Conservation (phyloP, 202 grass and related monocot species). For the Musa balbisiana region DNA sequence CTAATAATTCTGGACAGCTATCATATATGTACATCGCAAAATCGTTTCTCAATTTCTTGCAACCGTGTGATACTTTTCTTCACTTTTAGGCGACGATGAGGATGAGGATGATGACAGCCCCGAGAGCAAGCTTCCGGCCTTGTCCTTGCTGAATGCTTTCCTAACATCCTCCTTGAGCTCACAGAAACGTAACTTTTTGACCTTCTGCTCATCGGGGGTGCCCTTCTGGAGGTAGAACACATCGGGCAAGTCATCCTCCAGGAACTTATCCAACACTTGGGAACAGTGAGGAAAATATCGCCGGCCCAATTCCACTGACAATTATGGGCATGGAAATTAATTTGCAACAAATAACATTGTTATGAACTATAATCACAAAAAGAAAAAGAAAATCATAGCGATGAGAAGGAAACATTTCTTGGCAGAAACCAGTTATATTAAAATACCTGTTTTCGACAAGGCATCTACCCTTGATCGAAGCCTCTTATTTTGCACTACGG, state of each 20-base stretch:
- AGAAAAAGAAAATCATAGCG: neutral
- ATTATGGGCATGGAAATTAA: slow-evolving; percentile 9
- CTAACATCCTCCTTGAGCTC: slow-evolving; percentile 66
- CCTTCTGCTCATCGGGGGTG: slow-evolving; percentile 58
- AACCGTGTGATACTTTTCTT: slow-evolving; percentile 20
- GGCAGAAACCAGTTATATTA: neutral
- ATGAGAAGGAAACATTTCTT: neutral
- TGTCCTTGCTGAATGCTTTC: slow-evolving; percentile 83
- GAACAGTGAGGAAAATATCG: slow-evolving; percentile 86
- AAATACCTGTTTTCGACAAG: slow-evolving; percentile 71
- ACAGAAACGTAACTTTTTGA: slow-evolving; percentile 61
- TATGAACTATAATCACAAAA: neutral
- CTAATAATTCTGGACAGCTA: neutral
- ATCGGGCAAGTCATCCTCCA: slow-evolving; percentile 55
- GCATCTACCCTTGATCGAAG: slow-evolving; percentile 68
- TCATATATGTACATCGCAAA: neutral
- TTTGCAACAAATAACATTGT: neutral
- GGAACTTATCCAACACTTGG: slow-evolving; percentile 63
- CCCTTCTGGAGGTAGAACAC: slow-evolving; percentile 45
- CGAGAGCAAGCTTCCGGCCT: slow-evolving; percentile 12
- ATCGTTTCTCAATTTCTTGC: slow-evolving; percentile 21
- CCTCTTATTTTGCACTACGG: slow-evolving; percentile 66
- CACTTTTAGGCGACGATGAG: slow-evolving; percentile 29
- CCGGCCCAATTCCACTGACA: slow-evolving; percentile 73
- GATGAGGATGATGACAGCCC: slow-evolving; percentile 49